These are phyloP conservation scores for Rheum nobile DNA, from an alignment of 148 eudicot genomes.

Conservation along the genomic window DNA sequence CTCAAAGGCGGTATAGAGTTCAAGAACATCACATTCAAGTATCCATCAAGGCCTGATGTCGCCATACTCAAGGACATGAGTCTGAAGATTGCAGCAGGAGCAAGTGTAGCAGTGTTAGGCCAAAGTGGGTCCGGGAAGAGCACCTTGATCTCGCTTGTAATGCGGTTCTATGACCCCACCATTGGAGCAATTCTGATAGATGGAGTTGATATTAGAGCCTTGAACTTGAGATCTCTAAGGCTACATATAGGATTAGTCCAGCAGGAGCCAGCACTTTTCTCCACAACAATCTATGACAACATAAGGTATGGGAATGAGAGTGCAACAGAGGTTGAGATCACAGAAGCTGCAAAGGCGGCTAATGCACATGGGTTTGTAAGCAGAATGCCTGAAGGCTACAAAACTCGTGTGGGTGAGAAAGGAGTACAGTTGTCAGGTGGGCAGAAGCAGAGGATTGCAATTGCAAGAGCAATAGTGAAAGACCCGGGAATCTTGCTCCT, in stretches of 20 bases:
- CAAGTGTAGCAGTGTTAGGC: conserved; percentile 60
- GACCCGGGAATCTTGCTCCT: conserved; percentile 54
- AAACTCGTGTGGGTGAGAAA: conserved; percentile 49
- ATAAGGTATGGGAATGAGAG: conserved; percentile 47
- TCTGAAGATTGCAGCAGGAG: conserved; percentile 37
- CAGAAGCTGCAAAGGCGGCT: conserved; percentile 61
- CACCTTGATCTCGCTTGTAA: conserved; percentile 39
- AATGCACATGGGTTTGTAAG: conserved; percentile 63
- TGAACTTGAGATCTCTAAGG: conserved; percentile 48
- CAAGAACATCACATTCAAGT: conserved; percentile 35
- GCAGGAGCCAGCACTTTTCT: conserved; percentile 68
- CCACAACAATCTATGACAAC: conserved; percentile 61
- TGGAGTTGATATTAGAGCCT: conserved; percentile 31
- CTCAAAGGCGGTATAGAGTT: conserved; percentile 50
- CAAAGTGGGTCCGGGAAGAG: conserved; percentile 80
- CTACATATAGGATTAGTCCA: conserved; percentile 50
- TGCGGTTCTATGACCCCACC: conserved; percentile 60
- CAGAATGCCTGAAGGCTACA: conserved; percentile 52
- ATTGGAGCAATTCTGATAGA: conserved; percentile 42
- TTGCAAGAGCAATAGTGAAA: conserved; percentile 65
- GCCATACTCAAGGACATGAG: conserved; percentile 33
- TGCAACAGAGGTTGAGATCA: conserved; percentile 60
- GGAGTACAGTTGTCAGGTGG: conserved; percentile 75
- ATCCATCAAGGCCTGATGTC: conserved; percentile 57
- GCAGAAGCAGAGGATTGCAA: conserved; percentile 74